Percentiles rank a stretch among this genome's conserved stretches.
phyloP scores from a whole-genome alignment of 257 asterid species.

The Fraxinus quadrangulata region DNA sequence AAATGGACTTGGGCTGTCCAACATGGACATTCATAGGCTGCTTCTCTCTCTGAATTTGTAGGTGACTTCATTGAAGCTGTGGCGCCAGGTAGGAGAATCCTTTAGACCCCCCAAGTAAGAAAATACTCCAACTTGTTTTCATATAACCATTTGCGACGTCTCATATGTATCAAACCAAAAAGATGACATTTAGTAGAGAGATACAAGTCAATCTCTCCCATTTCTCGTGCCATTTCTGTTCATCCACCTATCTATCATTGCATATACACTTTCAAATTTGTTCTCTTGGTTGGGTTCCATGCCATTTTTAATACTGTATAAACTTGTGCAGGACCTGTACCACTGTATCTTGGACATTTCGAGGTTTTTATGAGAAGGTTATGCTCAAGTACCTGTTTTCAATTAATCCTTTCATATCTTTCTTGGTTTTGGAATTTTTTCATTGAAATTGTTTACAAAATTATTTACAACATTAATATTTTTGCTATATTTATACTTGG shows the following conservation, averaged over 20 bases:
- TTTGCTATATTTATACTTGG: slow-evolving; percentile 8
- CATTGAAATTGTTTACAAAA: not conserved
- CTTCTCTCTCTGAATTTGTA: slow-evolving; percentile 34
- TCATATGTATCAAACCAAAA: slow-evolving; percentile 4
- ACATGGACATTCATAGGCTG: slow-evolving; percentile 17
- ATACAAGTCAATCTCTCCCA: slow-evolving; percentile 10
- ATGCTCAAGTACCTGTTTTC: slow-evolving; percentile 26
- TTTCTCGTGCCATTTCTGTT: slow-evolving; percentile 14
- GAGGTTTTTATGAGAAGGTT: slow-evolving; percentile 96
- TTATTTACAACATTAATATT: not conserved
- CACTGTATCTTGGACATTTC: slow-evolving; percentile 94
- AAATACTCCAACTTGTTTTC: slow-evolving; percentile 1
- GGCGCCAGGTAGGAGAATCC: slow-evolving; percentile 98
- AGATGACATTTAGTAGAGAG: not conserved
- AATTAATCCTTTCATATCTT: slow-evolving; percentile 8
- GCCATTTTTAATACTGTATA: slow-evolving; percentile 22
- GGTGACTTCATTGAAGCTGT: slow-evolving; percentile 90
- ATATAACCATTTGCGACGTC: slow-evolving; percentile 4
- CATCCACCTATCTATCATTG: not conserved
- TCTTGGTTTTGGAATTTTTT: not conserved
- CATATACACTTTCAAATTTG: not conserved
- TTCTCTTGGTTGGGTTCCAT: slow-evolving; percentile 14
- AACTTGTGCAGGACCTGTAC: slow-evolving; percentile 82
- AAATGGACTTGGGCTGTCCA: not conserved
- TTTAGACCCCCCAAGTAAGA: slow-evolving; percentile 89